Base-by-base conservation (phyloP, 805 yeast species). In the Saturnispora sanitii region DNA sequence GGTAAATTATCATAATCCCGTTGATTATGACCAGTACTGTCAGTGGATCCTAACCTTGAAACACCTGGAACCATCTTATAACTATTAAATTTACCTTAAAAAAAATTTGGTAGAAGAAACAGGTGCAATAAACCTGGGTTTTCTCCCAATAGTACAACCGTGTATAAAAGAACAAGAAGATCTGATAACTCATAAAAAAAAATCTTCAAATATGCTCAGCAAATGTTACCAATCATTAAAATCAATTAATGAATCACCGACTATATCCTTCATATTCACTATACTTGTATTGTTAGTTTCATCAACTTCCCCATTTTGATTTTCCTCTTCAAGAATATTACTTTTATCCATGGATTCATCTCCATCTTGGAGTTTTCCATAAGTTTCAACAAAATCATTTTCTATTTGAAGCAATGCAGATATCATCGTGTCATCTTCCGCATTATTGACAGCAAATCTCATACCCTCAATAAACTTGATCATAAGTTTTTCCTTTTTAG, bases 1-100 rank as follows among this genome's bases (percentile, higher is more conserved):
- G 51, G 51, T 16, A 48, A 18, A 15, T 43, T 47, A 12, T 41
- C 36, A 29, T 36, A 45, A 16, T 38, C 38, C 4, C 37, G 33
- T 17, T 29, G 45, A 23, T 29, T 11, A 29, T 5, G 11, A 4
- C 33, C 33, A 15, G 18, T n/a, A 16, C 16, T 31, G 17, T 23
- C n/a, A 4, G 29, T 21, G 2, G 47, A 41, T 17, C 40, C 30
- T 8, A 36, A 35, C 12, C 40, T 34, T 11, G 19, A 18, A 9
- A 13, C 30, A 23, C 40, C 21, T 11, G 15, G 15, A 20, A 31
- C 18, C 27, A 15, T 21, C 18, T 22, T 37, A 19, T 37, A 9
- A 9, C 7, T 27, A 7, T 9, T 22, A 6, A 22, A 22, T 6
- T 22, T 22, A 6, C 25, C n/a, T n/a, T n/a, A n/a, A n/a, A n/a